Conservation (phyloP, 495 filamentous ascomycete species). For the Podospora appendiculata region DNA sequence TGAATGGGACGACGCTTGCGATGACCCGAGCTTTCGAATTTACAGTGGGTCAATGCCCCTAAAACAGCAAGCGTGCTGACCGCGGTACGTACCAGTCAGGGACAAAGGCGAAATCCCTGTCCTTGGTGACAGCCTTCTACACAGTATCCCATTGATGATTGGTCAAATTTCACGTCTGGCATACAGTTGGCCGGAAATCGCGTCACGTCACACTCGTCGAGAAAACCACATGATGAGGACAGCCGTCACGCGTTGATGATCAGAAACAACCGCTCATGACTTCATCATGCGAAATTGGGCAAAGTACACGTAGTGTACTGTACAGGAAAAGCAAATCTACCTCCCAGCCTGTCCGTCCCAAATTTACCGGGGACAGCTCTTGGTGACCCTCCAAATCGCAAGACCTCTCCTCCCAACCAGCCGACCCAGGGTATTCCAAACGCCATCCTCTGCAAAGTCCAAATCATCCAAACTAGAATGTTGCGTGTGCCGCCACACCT, state of each 20-base stretch:
- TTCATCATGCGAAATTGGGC: too few species aligned
- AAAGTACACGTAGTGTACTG: too few species aligned
- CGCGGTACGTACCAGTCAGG: not conserved
- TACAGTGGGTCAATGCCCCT: constrained; percentile 2
- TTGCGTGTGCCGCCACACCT: constrained; percentile 61
- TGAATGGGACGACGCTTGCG: not conserved
- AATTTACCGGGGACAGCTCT: constrained; percentile 29
- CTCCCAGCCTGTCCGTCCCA: not conserved
- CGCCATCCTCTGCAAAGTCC: constrained; percentile 78
- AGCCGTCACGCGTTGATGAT: too few species aligned
- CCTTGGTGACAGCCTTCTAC: not conserved
- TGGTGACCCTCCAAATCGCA: constrained; percentile 68
- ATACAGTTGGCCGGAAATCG: too few species aligned
- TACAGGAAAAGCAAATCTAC: too few species aligned
- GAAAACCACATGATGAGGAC: too few species aligned
- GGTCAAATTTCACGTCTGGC: too few species aligned
- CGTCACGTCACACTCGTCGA: too few species aligned
- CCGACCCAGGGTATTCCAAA: constrained; percentile 62
- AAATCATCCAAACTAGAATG: constrained; percentile 92
- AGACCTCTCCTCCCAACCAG: constrained; percentile 78
- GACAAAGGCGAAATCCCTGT: not conserved
- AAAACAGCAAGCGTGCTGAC: not conserved
- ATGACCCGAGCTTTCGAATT: constrained; percentile 2
- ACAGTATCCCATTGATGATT: not conserved
- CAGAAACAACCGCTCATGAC: too few species aligned